Evolutionary conservation across 805 yeast genomes (phyloP), one percentile per base, ranked within the genome.

Genomic region (Cyberlindnera euphorbiae): DNA sequence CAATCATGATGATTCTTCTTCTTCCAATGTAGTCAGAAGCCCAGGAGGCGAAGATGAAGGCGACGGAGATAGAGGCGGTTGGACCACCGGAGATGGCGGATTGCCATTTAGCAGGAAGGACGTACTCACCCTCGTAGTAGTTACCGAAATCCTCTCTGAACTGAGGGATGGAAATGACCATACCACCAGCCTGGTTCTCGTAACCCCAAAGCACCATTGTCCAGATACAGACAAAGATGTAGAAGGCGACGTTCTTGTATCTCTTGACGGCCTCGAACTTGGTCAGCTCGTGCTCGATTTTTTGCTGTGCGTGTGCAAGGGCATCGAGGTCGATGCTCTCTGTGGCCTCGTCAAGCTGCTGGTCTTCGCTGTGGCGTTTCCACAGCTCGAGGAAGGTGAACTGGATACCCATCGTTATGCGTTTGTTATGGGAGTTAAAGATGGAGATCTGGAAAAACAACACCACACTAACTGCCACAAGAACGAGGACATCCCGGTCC

Each of bases 81-180:
- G 55, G 50, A 12, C 44, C 52, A 32, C 56, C 59, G 26, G 55
- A 43, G 31, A 67, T 53, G 17, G 63, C 67, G 17, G 68, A 60
- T 44, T 69, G 74, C 73, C 73, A 67, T 17, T 52, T 52, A 25
- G 68, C 63, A 16, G 62, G 58, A 18, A 69, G 45, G 24, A 59
- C 59, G 43, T 59, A 66, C n/a, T 38, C 41, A 11, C 48, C 56
- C 1, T 42, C 50, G 21, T 50, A 54, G n/a, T 43, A 42, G 8
- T 49, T 49, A 50, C 55, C 59, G 45, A 36, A 56, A 42, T 44
- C 71, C 60, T 49, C 50, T 56, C 55, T 58, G 55, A 49, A 56
- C 34, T 49, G 56, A 28, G 56, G 66, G 53, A 42, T 58, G 42
- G 41, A 63, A 56, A 56, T 56, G 50, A 45, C 60, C 51, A 53